Base-by-base conservation (phyloP, 1,284 basidiomycete genomes). In the Irpex rosettiformis region DNA sequence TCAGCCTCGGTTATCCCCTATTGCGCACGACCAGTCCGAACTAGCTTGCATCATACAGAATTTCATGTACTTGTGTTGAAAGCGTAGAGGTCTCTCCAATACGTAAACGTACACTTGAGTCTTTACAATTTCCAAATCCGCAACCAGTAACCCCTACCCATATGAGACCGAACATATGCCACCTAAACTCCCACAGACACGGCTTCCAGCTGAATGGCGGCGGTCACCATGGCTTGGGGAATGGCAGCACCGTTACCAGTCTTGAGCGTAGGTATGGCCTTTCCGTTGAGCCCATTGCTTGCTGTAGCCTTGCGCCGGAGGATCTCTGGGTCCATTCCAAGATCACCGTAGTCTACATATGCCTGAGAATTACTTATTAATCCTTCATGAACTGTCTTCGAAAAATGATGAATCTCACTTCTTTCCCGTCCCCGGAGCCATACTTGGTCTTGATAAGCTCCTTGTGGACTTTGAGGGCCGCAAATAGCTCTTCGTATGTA, bases 271-370 rank as follows among this genome's bases (percentile, higher is more conserved):
- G 33, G 33, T 3, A 37, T 37, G n/a, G n/a, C n/a, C 33, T 37
- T 37, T 8, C 33, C 33, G 16, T 37, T 37, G 33, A 16, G 2
- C 10, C 16, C 16, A 16, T 16, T 37, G 33, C 10, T 37, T 11
- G 33, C 33, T 37, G 51, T 24, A 40, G 30, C 53, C 42, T 40
- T 42, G 21, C 21, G 29, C 10, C 55, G 54, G n/a, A 63, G 62
- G 28, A 61, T 48, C 56, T 63, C 62, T 45, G 64, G 64, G 37
- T 65, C 64, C 62, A 63, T 65, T 5, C 64, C 64, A 37, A 65
- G 62, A 49, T 65, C 64, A 18, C 64, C 55, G 55, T 55, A 55
- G 52, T 65, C 64, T 21, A 60, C 58, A 33, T 58, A 60, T 13
- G 64, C 64, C 62, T 65, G 8, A 4, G 3, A 25, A 13, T n/a